phyloP scores from a whole-genome alignment of 495 filamentous ascomycete species.

The Neurospora terricola region DNA sequence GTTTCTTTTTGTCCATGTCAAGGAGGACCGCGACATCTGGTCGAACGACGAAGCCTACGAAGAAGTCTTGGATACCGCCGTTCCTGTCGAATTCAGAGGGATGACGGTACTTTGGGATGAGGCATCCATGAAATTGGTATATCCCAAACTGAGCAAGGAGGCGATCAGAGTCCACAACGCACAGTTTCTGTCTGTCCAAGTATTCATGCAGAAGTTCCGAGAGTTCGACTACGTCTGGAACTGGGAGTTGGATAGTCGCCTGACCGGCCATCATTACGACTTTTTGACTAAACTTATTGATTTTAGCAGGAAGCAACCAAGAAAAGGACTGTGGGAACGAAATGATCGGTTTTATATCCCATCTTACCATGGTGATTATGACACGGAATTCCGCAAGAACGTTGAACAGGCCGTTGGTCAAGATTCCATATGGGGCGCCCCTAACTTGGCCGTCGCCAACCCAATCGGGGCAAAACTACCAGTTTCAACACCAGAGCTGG shows the following conservation, averaged over 20 bases:
- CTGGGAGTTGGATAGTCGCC: slow-evolving; percentile 64
- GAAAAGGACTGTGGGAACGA: slow-evolving; percentile 65
- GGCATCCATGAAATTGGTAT: slow-evolving; percentile 43
- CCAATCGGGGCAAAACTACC: slow-evolving; percentile 54
- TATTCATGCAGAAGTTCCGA: slow-evolving; percentile 57
- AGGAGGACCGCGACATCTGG: slow-evolving; percentile 49
- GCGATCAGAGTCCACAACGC: slow-evolving; percentile 31
- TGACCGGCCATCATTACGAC: slow-evolving; percentile 62
- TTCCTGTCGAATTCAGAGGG: slow-evolving; percentile 55
- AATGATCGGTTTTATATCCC: slow-evolving; percentile 65
- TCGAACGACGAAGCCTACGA: slow-evolving; percentile 43
- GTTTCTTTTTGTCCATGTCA: slow-evolving; percentile 65
- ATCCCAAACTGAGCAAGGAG: slow-evolving; percentile 39
- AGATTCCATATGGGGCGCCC: slow-evolving; percentile 54
- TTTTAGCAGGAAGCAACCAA: slow-evolving; percentile 53
- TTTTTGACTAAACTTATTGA: slow-evolving; percentile 48
- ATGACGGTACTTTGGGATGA: slow-evolving; percentile 64
- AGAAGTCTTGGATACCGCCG: slow-evolving; percentile 37
- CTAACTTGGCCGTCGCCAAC: slow-evolving; percentile 38
- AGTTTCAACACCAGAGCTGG: slow-evolving; percentile 39
- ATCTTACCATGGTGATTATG: slow-evolving; percentile 48
- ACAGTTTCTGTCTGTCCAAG: slow-evolving; percentile 52
- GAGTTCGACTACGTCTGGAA: slow-evolving; percentile 73
- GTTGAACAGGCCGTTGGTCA: slow-evolving; percentile 36
- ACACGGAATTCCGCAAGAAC: slow-evolving; percentile 39